Evolutionary conservation across 306 rosid genomes (phyloP).

Genomic region (Medicago lupulina): DNA sequence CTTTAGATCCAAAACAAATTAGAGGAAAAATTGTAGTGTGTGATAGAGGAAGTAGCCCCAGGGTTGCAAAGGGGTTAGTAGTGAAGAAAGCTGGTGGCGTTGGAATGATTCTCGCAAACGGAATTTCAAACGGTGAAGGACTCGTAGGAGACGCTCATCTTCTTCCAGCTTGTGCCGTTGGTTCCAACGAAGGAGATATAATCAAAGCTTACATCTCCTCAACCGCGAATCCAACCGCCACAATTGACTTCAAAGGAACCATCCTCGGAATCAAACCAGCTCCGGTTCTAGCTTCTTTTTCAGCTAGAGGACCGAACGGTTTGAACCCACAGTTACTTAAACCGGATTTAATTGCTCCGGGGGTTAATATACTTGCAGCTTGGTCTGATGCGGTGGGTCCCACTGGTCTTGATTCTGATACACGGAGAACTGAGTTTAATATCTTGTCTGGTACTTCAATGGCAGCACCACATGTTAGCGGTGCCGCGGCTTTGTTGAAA

Average conservation of each 20-base stretch:
- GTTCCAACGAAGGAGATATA: slow-evolving; percentile 70
- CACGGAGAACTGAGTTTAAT: slow-evolving; percentile 73
- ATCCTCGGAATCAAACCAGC: slow-evolving; percentile 87
- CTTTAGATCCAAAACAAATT: slow-evolving; percentile 69
- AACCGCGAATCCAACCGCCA: slow-evolving; percentile 60
- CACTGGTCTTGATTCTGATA: slow-evolving; percentile 67
- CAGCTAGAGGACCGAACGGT: slow-evolving; percentile 80
- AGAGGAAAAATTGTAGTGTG: slow-evolving; percentile 80
- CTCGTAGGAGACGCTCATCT: slow-evolving; percentile 87
- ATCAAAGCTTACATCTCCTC: slow-evolving; percentile 69
- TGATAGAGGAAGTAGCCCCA: slow-evolving; percentile 78
- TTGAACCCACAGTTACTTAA: slow-evolving; percentile 78
- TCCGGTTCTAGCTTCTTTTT: slow-evolving; percentile 83
- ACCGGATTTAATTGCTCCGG: slow-evolving; percentile 90
- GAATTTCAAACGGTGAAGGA: slow-evolving; percentile 81
- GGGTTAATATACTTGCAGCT: slow-evolving; percentile 82
- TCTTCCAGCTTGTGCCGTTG: slow-evolving; percentile 79
- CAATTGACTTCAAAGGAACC: slow-evolving; percentile 79
- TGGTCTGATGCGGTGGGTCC: slow-evolving; percentile 94
- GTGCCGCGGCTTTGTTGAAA: slow-evolving; percentile 85
- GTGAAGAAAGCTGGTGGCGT: slow-evolving; percentile 89
- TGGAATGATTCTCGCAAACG: slow-evolving; percentile 88
- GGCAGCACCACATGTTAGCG: slow-evolving; percentile 94
- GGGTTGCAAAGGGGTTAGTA: slow-evolving; percentile 86
- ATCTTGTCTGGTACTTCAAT: slow-evolving; percentile 90